phyloP scores from a whole-genome alignment of 495 filamentous ascomycete species.

The Lasiosphaeriaceae sp. region DNA sequence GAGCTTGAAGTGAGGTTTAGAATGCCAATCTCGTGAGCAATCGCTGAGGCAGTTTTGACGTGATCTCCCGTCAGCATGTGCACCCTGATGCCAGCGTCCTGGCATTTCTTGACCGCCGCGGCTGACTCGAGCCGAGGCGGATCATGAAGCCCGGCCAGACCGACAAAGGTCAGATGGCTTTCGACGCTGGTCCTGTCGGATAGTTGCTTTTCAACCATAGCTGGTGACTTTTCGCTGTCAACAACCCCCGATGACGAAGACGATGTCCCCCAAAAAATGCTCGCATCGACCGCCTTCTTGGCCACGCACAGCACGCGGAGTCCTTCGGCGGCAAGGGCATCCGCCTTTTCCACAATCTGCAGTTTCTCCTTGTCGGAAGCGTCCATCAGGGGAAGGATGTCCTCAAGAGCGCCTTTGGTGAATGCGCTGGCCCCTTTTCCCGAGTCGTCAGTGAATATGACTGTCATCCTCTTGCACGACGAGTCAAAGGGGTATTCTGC shows the following conservation, averaged over 20 bases:
- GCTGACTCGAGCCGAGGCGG: conserved; percentile 66
- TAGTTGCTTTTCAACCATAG: conserved; percentile 14
- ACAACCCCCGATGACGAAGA: neutral
- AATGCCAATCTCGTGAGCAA: conserved; percentile 72
- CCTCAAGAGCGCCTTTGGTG: conserved; percentile 76
- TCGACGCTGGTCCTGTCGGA: conserved; percentile 34
- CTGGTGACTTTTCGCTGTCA: conserved; percentile 8
- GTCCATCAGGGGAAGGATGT: conserved; percentile 60
- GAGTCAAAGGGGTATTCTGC: conserved; percentile 79
- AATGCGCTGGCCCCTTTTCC: conserved; percentile 48
- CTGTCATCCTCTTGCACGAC: conserved; percentile 78
- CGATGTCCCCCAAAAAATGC: conserved; percentile 1
- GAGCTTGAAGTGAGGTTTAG: conserved; percentile 48
- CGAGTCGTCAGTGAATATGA: conserved; percentile 52
- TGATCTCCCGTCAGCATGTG: conserved; percentile 86
- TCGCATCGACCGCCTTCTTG: conserved; percentile 32
- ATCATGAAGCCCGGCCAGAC: conserved; percentile 67
- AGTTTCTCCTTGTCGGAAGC: conserved; percentile 57
- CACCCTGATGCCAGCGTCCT: conserved; percentile 66
- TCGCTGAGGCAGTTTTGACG: conserved; percentile 67
- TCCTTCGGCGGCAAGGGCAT: conserved; percentile 62
- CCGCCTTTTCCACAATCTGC: conserved; percentile 56
- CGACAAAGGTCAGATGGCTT: conserved; percentile 54
- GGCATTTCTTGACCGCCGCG: conserved; percentile 59
- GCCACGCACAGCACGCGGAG: conserved; percentile 77